Evolutionary conservation across 805 yeast genomes (phyloP), one percentile per base, ranked within the genome.

Genomic region (Candida lessepsii): DNA sequence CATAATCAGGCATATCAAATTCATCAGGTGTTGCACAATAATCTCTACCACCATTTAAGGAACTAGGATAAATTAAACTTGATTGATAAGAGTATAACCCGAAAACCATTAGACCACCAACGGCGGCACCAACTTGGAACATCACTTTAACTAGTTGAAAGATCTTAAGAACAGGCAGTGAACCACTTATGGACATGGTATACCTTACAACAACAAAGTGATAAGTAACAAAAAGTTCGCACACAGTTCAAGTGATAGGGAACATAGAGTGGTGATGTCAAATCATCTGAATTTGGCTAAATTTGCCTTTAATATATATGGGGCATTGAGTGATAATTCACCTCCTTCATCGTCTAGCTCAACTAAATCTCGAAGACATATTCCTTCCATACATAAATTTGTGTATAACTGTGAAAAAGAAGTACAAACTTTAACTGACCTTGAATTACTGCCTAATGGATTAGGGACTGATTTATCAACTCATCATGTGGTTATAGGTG

Each of bases 21-120:
- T 68, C 69, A 47, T 75, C 86, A 0, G 99, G 99, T 1, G 85
- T 83, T 26, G 84, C 89, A 7, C 90, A 93, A 51, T 62, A 24
- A 48, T 76, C 67, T 75, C 76, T 69, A 3, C 91, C 96, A 39
- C 81, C 84, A 45, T 89, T 88, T 35, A 88, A 70, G 46, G 75
- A 70, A 2, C 95, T 76, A 1, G 98, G 97, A 56, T 91, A 91
- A n/a, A 91, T 81, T 37, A 93, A 57, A 27, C 68, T 66, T 38
- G 70, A 65, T 57, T 89, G 96, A 56, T 65, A 80, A 10, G 70
- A 54, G 60, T 85, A 85, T 16, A 85, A 57, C 1, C 79, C 80
- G 4, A 70, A 51, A 17, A 82, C 59, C 4, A 71, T 71, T 4
- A 73, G 52, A 1, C 71, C 59, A 0, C 78, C 70, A 3, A 75